Evolutionary conservation across 176 grass and related monocot species (phyloP).

Genomic region (Lolium multiflorum): DNA sequence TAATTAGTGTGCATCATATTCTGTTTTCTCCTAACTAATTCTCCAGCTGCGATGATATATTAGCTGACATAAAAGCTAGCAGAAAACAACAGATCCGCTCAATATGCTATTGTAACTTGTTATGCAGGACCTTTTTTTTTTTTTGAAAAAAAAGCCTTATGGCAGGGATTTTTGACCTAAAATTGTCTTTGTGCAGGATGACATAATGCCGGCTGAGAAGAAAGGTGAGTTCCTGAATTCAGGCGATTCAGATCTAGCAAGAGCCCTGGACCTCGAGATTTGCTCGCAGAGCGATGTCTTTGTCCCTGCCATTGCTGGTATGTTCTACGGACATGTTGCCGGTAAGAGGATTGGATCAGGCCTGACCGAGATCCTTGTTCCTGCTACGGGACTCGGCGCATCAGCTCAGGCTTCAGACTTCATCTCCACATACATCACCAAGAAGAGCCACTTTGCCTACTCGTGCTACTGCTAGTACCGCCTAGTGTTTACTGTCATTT

Average conservation of each 20-base stretch:
- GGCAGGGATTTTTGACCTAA: background rate
- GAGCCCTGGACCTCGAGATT: constrained; percentile 78
- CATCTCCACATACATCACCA: constrained; percentile 66
- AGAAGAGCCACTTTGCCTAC: constrained; percentile 82
- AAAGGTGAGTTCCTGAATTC: constrained; percentile 72
- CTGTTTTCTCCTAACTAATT: background rate
- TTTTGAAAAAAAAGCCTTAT: background rate
- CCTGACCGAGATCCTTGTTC: constrained; percentile 71
- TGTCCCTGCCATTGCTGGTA: constrained; percentile 68
- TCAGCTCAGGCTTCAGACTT: constrained; percentile 54
- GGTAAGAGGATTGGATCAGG: constrained; percentile 80
- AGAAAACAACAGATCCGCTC: background rate
- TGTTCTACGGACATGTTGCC: constrained; percentile 87
- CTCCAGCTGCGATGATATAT: background rate
- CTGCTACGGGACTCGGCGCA: constrained; percentile 28
- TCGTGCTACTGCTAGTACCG: constrained; percentile 62
- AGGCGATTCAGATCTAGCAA: constrained; percentile 64
- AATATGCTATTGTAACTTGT: constrained; percentile 22
- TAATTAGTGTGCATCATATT: constrained; percentile 13
- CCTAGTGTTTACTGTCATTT: background rate
- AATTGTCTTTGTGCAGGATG: constrained; percentile 56
- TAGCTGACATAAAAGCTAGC: constrained; percentile 1
- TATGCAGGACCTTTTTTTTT: background rate
- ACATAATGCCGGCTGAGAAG: constrained; percentile 78
- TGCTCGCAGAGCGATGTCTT: constrained; percentile 81